Percentiles rank a stretch among this genome's conserved stretches.
phyloP scores from a whole-genome alignment of 768 basidiomycete genomes.

The Cystofilobasidium macerans region DNA sequence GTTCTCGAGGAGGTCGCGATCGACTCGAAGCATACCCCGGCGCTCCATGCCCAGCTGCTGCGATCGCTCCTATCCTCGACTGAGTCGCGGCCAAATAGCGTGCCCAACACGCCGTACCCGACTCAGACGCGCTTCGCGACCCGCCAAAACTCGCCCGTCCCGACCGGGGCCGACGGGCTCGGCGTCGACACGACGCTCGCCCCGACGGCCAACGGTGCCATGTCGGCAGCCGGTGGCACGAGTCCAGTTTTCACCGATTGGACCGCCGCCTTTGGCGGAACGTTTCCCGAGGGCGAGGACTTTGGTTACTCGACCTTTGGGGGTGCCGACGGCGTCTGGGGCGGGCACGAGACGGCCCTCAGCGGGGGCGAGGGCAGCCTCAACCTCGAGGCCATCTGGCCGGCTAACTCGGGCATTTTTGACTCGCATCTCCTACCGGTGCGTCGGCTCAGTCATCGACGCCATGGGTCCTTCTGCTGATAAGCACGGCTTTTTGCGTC shows the following conservation, averaged over 20 bases:
- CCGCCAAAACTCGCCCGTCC: neutral
- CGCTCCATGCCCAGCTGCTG: conserved; percentile 74
- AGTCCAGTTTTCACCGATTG: conserved; percentile 2
- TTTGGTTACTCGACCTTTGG: conserved; percentile 3
- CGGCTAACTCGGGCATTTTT: conserved; percentile 1
- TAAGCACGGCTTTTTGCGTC: neutral
- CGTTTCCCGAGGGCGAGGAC: conserved; percentile 5
- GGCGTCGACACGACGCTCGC: neutral
- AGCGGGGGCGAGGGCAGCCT: neutral
- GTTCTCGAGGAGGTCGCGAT: conserved; percentile 65
- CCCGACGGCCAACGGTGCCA: neutral
- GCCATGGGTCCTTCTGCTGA: neutral
- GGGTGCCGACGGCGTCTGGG: neutral
- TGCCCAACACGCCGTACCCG: neutral
- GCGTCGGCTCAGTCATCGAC: too few species aligned
- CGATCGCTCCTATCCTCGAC: conserved; percentile 48
- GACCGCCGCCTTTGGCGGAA: neutral
- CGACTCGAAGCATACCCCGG: conserved; percentile 73
- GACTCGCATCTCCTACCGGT: conserved; percentile 5
- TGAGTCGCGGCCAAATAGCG: conserved; percentile 20
- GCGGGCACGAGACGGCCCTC: neutral
- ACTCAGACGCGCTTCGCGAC: neutral
- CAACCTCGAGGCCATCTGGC: conserved; percentile 5
- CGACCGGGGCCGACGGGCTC: neutral
- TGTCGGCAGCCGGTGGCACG: neutral